phyloP scores from a whole-genome alignment of 352 stramenopile genomes.

The Globisporangium cederbergense region DNA sequence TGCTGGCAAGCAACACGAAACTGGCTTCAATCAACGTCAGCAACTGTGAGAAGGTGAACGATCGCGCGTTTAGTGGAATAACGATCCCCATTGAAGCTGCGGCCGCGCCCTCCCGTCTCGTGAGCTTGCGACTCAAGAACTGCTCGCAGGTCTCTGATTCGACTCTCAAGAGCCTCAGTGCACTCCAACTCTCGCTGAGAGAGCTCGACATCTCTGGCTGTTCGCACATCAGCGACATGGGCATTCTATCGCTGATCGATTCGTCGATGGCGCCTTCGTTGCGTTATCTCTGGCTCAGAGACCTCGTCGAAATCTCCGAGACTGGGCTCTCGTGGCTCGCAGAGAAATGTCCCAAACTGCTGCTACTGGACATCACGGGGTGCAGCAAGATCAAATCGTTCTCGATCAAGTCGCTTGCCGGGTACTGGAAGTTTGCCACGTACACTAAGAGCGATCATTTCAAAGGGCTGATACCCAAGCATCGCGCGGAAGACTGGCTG shows the following conservation, averaged over 20 bases:
- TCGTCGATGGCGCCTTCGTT: constrained; percentile 34
- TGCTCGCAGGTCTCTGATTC: constrained; percentile 41
- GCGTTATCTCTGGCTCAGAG: constrained; percentile 61
- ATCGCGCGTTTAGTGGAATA: constrained; percentile 26
- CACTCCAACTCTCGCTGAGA: constrained; percentile 49
- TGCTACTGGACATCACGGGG: constrained; percentile 63
- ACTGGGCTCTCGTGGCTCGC: constrained; percentile 85
- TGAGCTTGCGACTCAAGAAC: constrained; percentile 36
- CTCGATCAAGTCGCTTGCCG: constrained; percentile 53
- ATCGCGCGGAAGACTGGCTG: constrained; percentile 74
- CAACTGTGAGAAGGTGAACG: constrained; percentile 35
- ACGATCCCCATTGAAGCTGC: background rate
- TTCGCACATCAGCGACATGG: constrained; percentile 65
- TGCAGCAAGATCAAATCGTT: constrained; percentile 40
- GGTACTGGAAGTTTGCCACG: constrained; percentile 57
- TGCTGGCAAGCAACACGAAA: constrained; percentile 24
- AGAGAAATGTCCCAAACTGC: constrained; percentile 57
- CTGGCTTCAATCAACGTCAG: constrained; percentile 28
- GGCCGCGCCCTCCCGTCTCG: constrained; percentile 22
- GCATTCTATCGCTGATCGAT: constrained; percentile 73
- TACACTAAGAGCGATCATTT: constrained; percentile 48
- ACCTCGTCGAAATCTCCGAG: constrained; percentile 62
- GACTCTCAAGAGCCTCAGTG: constrained; percentile 37
- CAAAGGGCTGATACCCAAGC: constrained; percentile 70
- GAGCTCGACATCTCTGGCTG: constrained; percentile 84